These are phyloP conservation scores for Pythium phragmiticola DNA, from an alignment of 352 stramenopile species.

Conservation along the genomic window DNA sequence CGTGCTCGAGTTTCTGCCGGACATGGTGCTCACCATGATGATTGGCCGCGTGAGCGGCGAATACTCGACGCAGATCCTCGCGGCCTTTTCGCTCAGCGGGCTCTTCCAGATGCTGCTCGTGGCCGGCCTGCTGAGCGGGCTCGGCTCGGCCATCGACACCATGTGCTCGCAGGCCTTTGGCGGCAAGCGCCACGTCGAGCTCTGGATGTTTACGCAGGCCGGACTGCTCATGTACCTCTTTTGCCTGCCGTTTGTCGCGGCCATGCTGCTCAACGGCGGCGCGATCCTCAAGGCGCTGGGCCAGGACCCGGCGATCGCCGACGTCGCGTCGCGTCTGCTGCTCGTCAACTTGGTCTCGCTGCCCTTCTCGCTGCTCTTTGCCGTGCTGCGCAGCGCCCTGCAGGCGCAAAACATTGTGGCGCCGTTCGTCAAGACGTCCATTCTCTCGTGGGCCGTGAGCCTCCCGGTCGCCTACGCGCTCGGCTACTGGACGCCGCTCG, in stretches of 20 bases:
- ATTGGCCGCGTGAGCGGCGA: conserved; percentile 51
- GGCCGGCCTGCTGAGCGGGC: conserved; percentile 44
- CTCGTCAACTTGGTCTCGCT: conserved; percentile 43
- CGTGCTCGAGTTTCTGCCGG: conserved; percentile 40
- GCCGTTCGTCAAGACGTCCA: conserved; percentile 50
- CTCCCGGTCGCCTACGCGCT: conserved; percentile 49
- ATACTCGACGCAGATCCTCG: conserved; percentile 53
- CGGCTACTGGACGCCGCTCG: conserved; percentile 57
- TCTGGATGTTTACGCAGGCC: conserved; percentile 67
- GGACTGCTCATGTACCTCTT: conserved; percentile 46
- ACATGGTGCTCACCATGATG: conserved; percentile 43
- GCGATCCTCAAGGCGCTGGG: conserved; percentile 48
- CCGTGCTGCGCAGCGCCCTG: conserved; percentile 54
- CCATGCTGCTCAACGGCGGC: conserved; percentile 42
- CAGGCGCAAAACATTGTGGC: conserved; percentile 74
- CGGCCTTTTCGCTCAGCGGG: conserved; percentile 48
- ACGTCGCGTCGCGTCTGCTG: conserved; percentile 43
- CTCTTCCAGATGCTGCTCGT: conserved; percentile 59
- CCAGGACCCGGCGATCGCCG: conserved; percentile 51
- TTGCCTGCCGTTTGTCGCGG: conserved; percentile 36
- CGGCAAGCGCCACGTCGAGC: conserved; percentile 48
- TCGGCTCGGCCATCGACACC: conserved; percentile 60
- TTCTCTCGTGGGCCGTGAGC: conserved; percentile 48
- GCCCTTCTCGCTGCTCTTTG: conserved; percentile 54
- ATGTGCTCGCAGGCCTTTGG: conserved; percentile 68